phyloP scores from a whole-genome alignment of 2,329 filamentous ascomycete species.

The Aspergillus sergii region DNA sequence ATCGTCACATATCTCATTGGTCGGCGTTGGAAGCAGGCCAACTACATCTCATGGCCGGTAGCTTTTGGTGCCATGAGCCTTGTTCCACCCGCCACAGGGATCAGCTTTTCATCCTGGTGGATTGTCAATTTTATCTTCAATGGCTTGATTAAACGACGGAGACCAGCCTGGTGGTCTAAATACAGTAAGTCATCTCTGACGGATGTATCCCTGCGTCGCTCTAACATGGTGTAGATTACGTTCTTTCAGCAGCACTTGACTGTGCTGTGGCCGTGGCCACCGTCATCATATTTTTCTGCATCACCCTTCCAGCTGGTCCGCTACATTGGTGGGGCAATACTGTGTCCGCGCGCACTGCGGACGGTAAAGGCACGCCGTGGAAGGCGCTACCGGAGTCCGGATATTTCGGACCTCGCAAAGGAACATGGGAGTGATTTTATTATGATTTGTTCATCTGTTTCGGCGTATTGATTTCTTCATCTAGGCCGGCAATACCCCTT shows the following conservation, averaged over 20 bases:
- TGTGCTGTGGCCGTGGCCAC: slow-evolving; percentile 47
- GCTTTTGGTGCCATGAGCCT: slow-evolving; percentile 67
- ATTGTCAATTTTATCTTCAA: slow-evolving; percentile 52
- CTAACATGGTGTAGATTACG: slow-evolving; percentile 36
- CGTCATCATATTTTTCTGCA: slow-evolving; percentile 49
- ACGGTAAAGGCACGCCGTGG: slow-evolving; percentile 43
- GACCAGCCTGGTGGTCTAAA: slow-evolving; percentile 53
- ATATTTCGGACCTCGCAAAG: slow-evolving; percentile 34
- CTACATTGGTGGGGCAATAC: slow-evolving; percentile 49
- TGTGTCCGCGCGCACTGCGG: slow-evolving; percentile 41
- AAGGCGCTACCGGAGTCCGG: slow-evolving; percentile 28
- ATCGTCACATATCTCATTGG: slow-evolving; percentile 63
- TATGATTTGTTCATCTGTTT: not conserved
- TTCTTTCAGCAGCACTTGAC: slow-evolving; percentile 48
- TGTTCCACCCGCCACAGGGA: slow-evolving; percentile 69
- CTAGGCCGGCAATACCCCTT: not conserved
- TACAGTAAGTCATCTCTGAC: slow-evolving; percentile 37
- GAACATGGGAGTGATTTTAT: slow-evolving; percentile 29
- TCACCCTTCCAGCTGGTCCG: slow-evolving; percentile 43
- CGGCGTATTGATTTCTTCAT: not conserved
- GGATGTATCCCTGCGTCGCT: not conserved
- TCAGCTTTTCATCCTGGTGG: slow-evolving; percentile 71
- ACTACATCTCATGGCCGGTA: slow-evolving; percentile 69
- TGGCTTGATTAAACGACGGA: slow-evolving; percentile 45
- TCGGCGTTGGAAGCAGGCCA: slow-evolving; percentile 61